Conservation (phyloP, 495 filamentous ascomycete species). For the Penicillium longicatenatum region DNA sequence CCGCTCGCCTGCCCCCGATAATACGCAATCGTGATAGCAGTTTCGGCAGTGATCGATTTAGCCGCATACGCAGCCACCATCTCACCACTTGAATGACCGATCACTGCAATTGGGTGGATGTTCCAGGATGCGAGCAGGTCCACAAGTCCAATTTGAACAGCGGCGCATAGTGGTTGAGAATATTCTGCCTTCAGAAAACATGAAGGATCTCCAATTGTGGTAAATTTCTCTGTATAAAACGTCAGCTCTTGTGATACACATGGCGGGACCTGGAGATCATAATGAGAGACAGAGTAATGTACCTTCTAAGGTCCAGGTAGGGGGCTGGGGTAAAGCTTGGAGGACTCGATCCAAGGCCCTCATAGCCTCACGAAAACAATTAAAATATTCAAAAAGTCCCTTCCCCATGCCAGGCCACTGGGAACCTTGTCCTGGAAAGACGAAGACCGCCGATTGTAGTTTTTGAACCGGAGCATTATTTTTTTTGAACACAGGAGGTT, state of each 20-base stretch:
- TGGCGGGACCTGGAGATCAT: no score
- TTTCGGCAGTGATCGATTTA: conserved; percentile 40
- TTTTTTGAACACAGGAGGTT: background rate
- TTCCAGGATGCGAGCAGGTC: conserved; percentile 45
- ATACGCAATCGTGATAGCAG: conserved; percentile 40
- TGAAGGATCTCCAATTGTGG: background rate
- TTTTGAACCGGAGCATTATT: background rate
- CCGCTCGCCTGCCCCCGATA: conserved; percentile 30
- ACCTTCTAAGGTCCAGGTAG: conserved; percentile 10
- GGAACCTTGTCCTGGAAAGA: conserved; percentile 72
- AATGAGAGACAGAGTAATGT: background rate
- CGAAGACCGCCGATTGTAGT: conserved; percentile 53
- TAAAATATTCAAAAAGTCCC: conserved; percentile 29
- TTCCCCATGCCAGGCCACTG: conserved; percentile 52
- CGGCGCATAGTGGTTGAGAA: conserved; percentile 45
- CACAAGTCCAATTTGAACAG: conserved; percentile 54
- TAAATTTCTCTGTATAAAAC: no score
- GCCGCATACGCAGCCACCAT: conserved; percentile 64
- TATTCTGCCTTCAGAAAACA: conserved; percentile 26
- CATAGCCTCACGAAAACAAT: conserved; percentile 27
- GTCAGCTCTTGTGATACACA: no score
- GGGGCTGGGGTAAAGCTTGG: background rate
- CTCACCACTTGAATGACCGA: conserved; percentile 67
- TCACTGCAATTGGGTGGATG: conserved; percentile 49
- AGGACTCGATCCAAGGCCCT: conserved; percentile 8